Base-by-base conservation (phyloP, 140 eudicot species). In the Ambrosia hybrid region DNA sequence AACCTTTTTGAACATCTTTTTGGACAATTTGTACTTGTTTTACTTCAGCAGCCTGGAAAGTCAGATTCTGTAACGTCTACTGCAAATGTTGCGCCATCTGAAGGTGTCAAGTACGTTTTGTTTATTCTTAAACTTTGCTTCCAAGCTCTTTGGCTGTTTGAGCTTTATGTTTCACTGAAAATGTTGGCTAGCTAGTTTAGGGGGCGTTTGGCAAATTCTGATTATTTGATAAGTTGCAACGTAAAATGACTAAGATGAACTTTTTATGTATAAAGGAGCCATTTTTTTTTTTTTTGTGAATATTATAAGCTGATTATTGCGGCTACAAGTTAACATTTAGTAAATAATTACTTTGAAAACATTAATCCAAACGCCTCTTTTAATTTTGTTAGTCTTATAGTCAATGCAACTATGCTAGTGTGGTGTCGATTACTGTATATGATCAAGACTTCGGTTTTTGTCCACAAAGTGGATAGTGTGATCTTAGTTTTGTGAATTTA, bases 21-120 rank as follows among this genome's bases (percentile, higher is more conserved):
- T 48, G 9, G 53, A n/a, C 0, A 1, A 48, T 3, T 56, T 11
- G 52, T 15, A 45, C 21, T 11, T 68, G 26, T 79, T 69, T 67
- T 79, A 30, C 62, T 30, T 73, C 72, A 79, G 87, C 84, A 84
- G 37, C 67, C 82, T 62, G 86, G 76, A 53, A 80, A 84, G 57
- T 63, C 76, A 60, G 85, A 84, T 71, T 69, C 82, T 16, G 26
- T 39, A 59, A 69, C 85, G 21, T 67, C 84, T 52, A 57, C 75
- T 41, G 79, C 68, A 15, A 76, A 80, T 69, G 59, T 14, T 3
- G 21, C 1, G 66, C 66, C 33, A 60, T 60, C 66, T 33, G 89
- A 88, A 76, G 87, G 74, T 73, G 78, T 65, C 53, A 61, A 49
- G 97, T 91, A 89, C 55, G 97, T 81, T 73, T 60, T 10, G 38